A percentile compares a stretch with the other conserved stretches of the same genome.
phyloP scores from a whole-genome alignment of 2,329 filamentous ascomycete genomes.

The Ophiostoma sp. region DNA sequence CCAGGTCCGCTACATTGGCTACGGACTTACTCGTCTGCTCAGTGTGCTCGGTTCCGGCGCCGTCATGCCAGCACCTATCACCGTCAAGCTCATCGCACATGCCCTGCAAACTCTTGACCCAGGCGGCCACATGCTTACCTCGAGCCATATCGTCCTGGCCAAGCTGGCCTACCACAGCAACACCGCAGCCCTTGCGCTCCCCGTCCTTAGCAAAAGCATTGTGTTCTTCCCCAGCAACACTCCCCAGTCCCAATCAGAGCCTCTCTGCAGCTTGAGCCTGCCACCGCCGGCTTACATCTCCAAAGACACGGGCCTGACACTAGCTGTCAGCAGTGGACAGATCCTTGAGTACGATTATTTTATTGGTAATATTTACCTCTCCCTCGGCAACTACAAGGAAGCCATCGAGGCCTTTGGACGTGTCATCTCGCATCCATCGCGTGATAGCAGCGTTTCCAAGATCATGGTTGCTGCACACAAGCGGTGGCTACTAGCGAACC shows the following conservation, averaged over 20 bases:
- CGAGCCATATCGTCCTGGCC: conserved; percentile 27
- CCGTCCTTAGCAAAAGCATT: conserved; percentile 59
- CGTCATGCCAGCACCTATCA: conserved; percentile 40
- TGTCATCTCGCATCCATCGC: conserved; percentile 61
- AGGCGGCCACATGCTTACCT: conserved; percentile 35
- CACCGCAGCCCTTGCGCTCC: conserved; percentile 49
- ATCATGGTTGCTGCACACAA: conserved; percentile 88
- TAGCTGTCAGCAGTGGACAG: conserved; percentile 44
- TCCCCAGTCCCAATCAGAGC: conserved; percentile 10
- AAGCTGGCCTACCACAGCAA: conserved; percentile 49
- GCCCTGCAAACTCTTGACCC: conserved; percentile 64
- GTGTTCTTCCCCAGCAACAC: conserved; percentile 47
- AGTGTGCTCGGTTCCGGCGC: conserved; percentile 37
- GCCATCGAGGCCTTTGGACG: conserved; percentile 58
- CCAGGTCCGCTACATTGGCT: conserved; percentile 49
- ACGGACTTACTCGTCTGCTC: conserved; percentile 41
- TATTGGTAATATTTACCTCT: conserved; percentile 60
- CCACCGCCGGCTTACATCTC: conserved; percentile 55
- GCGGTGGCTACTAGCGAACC: conserved; percentile 75
- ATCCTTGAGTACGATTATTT: conserved; percentile 67
- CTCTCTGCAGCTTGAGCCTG: conserved; percentile 43
- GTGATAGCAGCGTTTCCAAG: conserved; percentile 59
- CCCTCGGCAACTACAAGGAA: conserved; percentile 54
- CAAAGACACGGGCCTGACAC: conserved; percentile 51
- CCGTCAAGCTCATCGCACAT: conserved; percentile 41